A percentile compares a stretch with the other conserved stretches of the same genome.
Evolutionary conservation across 2,329 filamentous ascomycete genomes (phyloP).

Genomic region (Hymenoscyphus fructigenus): DNA sequence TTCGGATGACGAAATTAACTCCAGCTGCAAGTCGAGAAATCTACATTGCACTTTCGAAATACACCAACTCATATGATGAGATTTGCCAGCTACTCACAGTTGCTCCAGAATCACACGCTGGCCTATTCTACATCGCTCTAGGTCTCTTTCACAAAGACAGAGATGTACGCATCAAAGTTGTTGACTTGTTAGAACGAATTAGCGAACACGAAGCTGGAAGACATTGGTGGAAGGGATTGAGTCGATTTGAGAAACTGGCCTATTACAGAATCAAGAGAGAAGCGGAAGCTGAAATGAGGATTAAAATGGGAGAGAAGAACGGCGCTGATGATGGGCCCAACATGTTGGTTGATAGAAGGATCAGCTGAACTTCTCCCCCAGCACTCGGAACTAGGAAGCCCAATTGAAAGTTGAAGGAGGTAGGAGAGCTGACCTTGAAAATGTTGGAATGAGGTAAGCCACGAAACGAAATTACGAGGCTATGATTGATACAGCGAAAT

Average conservation of each 20-base stretch:
- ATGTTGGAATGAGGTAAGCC: constrained; percentile 12
- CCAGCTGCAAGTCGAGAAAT: constrained; percentile 77
- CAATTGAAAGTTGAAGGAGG: neutral
- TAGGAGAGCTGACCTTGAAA: neutral
- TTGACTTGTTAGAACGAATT: constrained; percentile 78
- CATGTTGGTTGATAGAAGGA: constrained; percentile 45
- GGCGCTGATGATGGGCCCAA: constrained; percentile 22
- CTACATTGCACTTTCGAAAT: constrained; percentile 75
- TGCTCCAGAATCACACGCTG: constrained; percentile 81
- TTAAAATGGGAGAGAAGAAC: constrained; percentile 27
- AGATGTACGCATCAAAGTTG: constrained; percentile 74
- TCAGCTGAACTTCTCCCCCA: too few species aligned
- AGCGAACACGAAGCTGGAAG: constrained; percentile 84
- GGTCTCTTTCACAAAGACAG: constrained; percentile 88
- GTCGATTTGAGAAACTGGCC: constrained; percentile 83
- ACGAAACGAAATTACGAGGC: constrained; percentile 29
- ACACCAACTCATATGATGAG: constrained; percentile 77
- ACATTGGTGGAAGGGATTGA: constrained; percentile 87
- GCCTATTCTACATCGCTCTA: constrained; percentile 85
- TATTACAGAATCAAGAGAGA: constrained; percentile 77
- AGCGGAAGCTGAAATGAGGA: constrained; percentile 50
- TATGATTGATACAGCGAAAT: constrained; percentile 16
- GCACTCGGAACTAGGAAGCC: too few species aligned
- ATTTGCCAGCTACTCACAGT: constrained; percentile 82
- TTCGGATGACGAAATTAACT: constrained; percentile 77